Percentiles rank a stretch among this genome's conserved stretches.
Evolutionary conservation across 169 alveolate species (phyloP).

Genomic region (Eimeria tenella): DNA sequence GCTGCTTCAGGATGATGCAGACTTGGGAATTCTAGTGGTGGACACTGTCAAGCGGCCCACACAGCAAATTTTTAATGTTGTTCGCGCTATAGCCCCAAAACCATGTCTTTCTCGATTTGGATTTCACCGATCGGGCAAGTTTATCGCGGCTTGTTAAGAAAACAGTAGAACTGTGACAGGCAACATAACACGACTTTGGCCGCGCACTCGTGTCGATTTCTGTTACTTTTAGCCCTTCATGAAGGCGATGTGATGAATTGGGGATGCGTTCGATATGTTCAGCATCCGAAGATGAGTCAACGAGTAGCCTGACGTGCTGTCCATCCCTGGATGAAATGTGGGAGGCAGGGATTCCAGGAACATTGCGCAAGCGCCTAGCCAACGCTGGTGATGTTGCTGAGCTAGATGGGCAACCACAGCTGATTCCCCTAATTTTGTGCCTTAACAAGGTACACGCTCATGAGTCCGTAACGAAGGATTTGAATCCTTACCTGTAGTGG

Average conservation of each 20-base stretch:
- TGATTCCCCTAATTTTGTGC: constrained; percentile 68
- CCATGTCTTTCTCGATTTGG: constrained; percentile 62
- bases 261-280: too few species aligned
- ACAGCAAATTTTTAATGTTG: constrained; percentile 84
- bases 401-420: not conserved
- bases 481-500: too few species aligned
- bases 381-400: not conserved
- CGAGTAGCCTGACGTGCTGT: not conserved
- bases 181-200: not conserved
- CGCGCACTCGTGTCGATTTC: too few species aligned
- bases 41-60: constrained; percentile 91
- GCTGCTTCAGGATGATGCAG: constrained; percentile 87
- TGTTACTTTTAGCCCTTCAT: too few species aligned
- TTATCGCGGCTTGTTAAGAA: not conserved
- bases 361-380: constrained; percentile 41
- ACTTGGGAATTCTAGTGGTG: constrained; percentile 86
- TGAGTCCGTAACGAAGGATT: not conserved
- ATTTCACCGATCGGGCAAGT: constrained; percentile 53
- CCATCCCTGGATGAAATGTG: constrained; percentile 61
- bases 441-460: constrained; percentile 69
- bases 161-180: not conserved
- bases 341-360: constrained; percentile 64
- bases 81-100: constrained; percentile 86
- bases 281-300: not conserved
- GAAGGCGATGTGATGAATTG: too few species aligned